Percentiles rank a stretch among this genome's conserved stretches.
These are phyloP conservation scores for Trypanosoma boissoni DNA, from an alignment of 208 protist genomes.

Conservation along the genomic window DNA sequence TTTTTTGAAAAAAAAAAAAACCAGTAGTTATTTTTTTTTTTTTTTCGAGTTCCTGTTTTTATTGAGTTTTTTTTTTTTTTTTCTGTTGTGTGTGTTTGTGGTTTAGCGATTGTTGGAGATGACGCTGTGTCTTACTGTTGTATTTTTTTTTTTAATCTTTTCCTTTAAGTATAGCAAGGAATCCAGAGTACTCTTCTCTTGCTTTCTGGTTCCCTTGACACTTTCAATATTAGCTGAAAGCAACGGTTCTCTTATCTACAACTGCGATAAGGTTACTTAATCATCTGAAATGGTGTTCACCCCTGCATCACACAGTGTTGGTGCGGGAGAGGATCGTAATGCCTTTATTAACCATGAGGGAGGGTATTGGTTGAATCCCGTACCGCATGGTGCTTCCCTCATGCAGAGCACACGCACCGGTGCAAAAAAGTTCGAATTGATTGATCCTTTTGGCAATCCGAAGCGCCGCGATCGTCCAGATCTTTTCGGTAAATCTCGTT, in stretches of 20 bases:
- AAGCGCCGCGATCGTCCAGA: slow-evolving; percentile 29
- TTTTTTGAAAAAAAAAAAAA: not conserved
- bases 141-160: not conserved
- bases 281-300: slow-evolving; percentile 22
- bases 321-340: slow-evolving; percentile 65
- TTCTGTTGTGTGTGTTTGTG: not conserved
- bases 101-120: not conserved
- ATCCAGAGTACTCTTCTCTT: not conserved
- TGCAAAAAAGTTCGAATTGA: slow-evolving; percentile 14
- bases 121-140: not conserved
- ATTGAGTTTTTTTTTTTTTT: not conserved
- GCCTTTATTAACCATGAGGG: slow-evolving; percentile 80
- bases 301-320: slow-evolving; percentile 52
- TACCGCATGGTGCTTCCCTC: slow-evolving; percentile 55
- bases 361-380: slow-evolving; percentile 78
- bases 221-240: no score
- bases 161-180: not conserved
- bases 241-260: not conserved
- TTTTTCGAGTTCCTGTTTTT: not conserved
- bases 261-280: not conserved
- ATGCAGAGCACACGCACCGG: slow-evolving; percentile 13
- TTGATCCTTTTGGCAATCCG: slow-evolving; percentile 31
- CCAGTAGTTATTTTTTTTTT: not conserved
- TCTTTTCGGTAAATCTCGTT: slow-evolving; percentile 73
- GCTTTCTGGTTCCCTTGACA: no score